Base-by-base conservation (phyloP, 179 eudicot genomes). In the Actinidia chinensis region DNA sequence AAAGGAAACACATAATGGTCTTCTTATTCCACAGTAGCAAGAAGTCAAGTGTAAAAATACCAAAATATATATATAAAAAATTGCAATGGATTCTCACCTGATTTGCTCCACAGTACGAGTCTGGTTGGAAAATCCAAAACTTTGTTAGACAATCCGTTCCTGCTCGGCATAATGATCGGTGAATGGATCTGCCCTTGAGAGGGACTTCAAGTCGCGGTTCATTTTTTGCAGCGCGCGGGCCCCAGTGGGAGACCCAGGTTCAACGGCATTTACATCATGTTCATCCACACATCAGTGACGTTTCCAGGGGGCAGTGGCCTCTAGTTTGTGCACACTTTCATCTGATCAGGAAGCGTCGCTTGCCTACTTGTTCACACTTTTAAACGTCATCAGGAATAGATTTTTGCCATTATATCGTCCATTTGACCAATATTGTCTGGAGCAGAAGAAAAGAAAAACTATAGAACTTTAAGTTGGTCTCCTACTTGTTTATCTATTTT, bases 211-310 rank as follows among this genome's bases (percentile, higher is more conserved):
- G 97, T 71, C 6, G 81, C 67, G 52, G 84, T 78, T 47, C 78
- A 44, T 79, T 86, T 77, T 78, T 83, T 71, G 79, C 61, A 77
- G 84, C 25, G 71, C n/a, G n/a, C n/a, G n/a, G n/a, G n/a, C n/a
- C n/a, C 83, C 84, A 79, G 79, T 87, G 14, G 90, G 86, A 56
- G 97, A 87, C 76, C 86, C 82, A 81, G 87, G 83, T 72, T 90
- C 78, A 83, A 83, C 79, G 91, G 89, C 84, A 89, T 85, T 85
- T 25, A 95, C 82, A 73, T 92, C 97, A 80, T 88, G 90, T 83
- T 96, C 99, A 79, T 96, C 98, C 98, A 75, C 99, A 96, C 97
- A 91, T 89, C 80, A 96, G 85, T 68, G 96, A 71, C 92, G 89
- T 3, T 96, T 81, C 90, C 89, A 71, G 99, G 99, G 71, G 99